Evolutionary conservation across 2,329 filamentous ascomycete genomes (phyloP), one percentile per base, ranked within the genome.

Genomic region (Coccinonectria pachysandricola): DNA sequence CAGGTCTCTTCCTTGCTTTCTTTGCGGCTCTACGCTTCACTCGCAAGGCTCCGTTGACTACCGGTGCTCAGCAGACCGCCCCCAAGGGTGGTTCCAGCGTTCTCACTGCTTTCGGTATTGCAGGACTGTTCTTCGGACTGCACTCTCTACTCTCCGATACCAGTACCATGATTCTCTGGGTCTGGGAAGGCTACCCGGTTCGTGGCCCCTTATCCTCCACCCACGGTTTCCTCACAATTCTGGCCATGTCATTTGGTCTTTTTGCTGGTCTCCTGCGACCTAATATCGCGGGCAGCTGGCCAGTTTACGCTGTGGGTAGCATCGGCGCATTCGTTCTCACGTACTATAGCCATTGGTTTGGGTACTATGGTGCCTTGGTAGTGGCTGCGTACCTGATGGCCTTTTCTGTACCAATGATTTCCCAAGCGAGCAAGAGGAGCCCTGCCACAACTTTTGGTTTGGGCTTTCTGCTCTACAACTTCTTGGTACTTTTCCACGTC

Each of bases 101-200:
- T n/a, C 63, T 93, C 21, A 75, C 85, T 15, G 81, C 77, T 7
- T 57, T 91, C 24, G 85, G 91, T 32, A 56, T 96, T 29, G 86
- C 74, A 13, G 88, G 86, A 15, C 56, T 95, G 6, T 68, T 95
- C 48, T 98, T 98, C 47, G 83, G 72, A 5, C 67, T 96, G 48
- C 91, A 96, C 52, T 95, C 87, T 1, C 65, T 98, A 7, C 69
- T 98, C 8, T 95, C 91, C 0, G 91, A 98, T 52, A 93, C 87
- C 0, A 96, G 91, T 61, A 98, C 91, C 28, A 96, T 98, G 86
- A 95, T 96, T 31, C 68, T 87, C 10, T 98, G 91, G 91, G 85
- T 85, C 3, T 98, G 91, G 91, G 86, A 95, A 43, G 91, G 91
- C 6, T 98, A 82, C 46, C 91, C 91, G 9, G 73, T 96, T 20